Conservation (phyloP, 257 asterid species). For the Schizonepeta tenuifolia region DNA sequence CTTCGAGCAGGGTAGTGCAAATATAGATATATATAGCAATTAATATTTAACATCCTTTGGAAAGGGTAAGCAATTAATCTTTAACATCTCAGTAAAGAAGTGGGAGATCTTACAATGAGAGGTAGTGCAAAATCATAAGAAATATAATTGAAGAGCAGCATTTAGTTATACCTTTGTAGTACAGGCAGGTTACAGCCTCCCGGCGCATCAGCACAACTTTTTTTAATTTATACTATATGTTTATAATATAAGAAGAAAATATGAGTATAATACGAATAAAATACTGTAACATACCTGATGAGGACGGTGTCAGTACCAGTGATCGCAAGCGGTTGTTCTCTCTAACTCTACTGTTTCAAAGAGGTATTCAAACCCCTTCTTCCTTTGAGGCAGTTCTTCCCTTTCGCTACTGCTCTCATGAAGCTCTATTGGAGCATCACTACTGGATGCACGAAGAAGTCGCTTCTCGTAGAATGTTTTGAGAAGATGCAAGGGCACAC, state of each 20-base stretch:
- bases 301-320: conserved; percentile 73
- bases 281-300: conserved; percentile 49
- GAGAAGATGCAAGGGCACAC: conserved; percentile 79
- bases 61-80: no score
- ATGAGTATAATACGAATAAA: not conserved
- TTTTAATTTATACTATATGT: no score
- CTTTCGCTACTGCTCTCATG: conserved; percentile 34
- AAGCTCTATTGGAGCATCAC: conserved; percentile 41
- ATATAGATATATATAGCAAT: no score
- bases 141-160: no score
- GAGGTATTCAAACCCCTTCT: conserved; percentile 69
- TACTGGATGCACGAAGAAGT: conserved; percentile 68
- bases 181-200: conserved; percentile 81
- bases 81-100: no score
- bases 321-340: conserved; percentile 57
- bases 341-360: conserved; percentile 71
- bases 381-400: conserved; percentile 36
- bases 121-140: no score
- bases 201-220: conserved; percentile 57
- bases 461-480: conserved; percentile 73
- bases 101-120: no score
- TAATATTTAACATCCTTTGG: no score
- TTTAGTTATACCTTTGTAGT: conserved; percentile 57
- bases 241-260: not conserved
- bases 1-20: no score